Conservation (phyloP, 345 rosid species). For the Gossypium rotundifolium region DNA sequence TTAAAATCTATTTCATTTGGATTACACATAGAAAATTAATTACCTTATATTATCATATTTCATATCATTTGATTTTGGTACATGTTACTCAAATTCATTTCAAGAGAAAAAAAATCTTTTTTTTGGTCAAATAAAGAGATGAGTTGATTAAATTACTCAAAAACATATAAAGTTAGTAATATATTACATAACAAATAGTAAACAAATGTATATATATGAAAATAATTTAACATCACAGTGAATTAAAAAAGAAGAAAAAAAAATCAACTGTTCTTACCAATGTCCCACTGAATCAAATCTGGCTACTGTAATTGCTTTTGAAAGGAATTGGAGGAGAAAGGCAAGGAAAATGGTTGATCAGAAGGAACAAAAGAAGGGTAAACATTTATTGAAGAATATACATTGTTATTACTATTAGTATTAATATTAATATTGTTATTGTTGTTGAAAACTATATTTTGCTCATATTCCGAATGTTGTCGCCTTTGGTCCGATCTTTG, state of each 20-base stretch:
- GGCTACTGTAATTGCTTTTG: constrained; percentile 52
- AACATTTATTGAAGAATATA: not conserved
- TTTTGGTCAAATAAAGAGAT: no score
- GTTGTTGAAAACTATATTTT: constrained; percentile 9
- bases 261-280: constrained; percentile 25
- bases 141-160: not conserved
- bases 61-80: no score
- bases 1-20: no score
- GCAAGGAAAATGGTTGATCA: constrained; percentile 45
- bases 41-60: no score
- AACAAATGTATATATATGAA: not conserved
- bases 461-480: constrained; percentile 31
- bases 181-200: not conserved
- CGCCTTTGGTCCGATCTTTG: constrained; percentile 24
- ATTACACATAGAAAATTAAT: no score
- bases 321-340: constrained; percentile 52
- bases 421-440: not conserved
- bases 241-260: not conserved
- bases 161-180: not conserved
- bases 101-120: no score
- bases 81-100: no score
- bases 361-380: constrained; percentile 29
- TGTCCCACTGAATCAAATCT: constrained; percentile 22
- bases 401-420: no score
- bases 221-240: not conserved